phyloP scores from a whole-genome alignment of 371 early-diverging fungal species.

The Blakeslea trispora region DNA sequence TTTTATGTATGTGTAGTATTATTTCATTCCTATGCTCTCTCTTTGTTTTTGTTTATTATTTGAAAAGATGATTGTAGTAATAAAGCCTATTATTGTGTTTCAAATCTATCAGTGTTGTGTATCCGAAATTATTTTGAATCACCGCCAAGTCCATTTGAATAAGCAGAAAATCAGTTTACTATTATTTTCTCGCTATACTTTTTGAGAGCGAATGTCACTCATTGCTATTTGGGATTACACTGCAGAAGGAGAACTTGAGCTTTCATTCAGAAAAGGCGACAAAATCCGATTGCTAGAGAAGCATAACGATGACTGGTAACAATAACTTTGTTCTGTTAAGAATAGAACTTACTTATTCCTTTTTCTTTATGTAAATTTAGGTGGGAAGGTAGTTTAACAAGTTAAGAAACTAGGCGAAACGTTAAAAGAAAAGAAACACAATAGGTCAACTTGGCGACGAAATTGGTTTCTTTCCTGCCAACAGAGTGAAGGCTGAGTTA shows the following conservation, averaged over 20 bases:
- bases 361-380: constrained; percentile 18
- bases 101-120: too few species aligned
- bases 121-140: too few species aligned
- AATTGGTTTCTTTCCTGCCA: constrained; percentile 54
- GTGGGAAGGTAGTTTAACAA: constrained; percentile 48
- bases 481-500: constrained; percentile 25
- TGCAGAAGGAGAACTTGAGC: constrained; percentile 49
- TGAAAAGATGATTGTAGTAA: too few species aligned
- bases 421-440: neutral
- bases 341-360: neutral
- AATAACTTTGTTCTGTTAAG: neutral
- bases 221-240: constrained; percentile 52
- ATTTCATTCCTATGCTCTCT: too few species aligned
- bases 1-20: too few species aligned
- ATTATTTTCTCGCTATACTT: neutral
- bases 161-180: neutral
- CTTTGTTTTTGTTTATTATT: too few species aligned
- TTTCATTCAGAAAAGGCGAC: constrained; percentile 52
- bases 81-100: too few species aligned
- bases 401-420: neutral
- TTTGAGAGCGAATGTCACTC: constrained; percentile 4
- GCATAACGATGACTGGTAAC: constrained; percentile 56
- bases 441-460: constrained; percentile 43
- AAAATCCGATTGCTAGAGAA: constrained; percentile 46
- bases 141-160: too few species aligned